These are phyloP conservation scores for Colletotrichum tabaci DNA, from an alignment of 2,329 filamentous ascomycete species.

Conservation along the genomic window DNA sequence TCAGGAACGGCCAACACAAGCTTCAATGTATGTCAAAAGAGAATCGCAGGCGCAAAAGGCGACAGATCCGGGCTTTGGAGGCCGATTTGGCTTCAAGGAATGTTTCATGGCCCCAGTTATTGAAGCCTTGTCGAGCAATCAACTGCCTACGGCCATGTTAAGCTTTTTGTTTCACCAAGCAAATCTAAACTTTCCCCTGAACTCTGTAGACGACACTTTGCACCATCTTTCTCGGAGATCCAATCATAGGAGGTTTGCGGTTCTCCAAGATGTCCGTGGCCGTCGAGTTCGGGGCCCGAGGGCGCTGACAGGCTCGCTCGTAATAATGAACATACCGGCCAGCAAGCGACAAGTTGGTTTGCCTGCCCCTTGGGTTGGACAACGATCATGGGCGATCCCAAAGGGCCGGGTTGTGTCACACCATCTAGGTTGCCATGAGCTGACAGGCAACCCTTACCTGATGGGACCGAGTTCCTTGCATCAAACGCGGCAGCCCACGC, in stretches of 20 bases:
- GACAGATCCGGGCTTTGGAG: neutral
- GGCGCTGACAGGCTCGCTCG: neutral
- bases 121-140: neutral
- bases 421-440: neutral
- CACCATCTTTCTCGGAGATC: neutral
- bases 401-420: neutral
- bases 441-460: neutral
- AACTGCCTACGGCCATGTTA: neutral
- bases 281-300: neutral
- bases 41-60: neutral
- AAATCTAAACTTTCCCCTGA: conserved; percentile 16
- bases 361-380: too few relatives aligned
- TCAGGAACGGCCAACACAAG: neutral
- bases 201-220: neutral
- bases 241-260: neutral
- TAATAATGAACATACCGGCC: neutral
- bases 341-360: neutral
- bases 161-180: conserved; percentile 18
- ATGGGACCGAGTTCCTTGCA: neutral
- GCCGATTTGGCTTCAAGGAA: neutral
- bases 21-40: neutral
- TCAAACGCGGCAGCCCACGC: neutral
- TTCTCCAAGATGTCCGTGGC: neutral
- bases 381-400: neutral
- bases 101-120: conserved; percentile 2